A percentile compares a stretch with the other conserved stretches of the same genome.
phyloP scores from a whole-genome alignment of 257 asterid species.

The Capsicum chinense region DNA sequence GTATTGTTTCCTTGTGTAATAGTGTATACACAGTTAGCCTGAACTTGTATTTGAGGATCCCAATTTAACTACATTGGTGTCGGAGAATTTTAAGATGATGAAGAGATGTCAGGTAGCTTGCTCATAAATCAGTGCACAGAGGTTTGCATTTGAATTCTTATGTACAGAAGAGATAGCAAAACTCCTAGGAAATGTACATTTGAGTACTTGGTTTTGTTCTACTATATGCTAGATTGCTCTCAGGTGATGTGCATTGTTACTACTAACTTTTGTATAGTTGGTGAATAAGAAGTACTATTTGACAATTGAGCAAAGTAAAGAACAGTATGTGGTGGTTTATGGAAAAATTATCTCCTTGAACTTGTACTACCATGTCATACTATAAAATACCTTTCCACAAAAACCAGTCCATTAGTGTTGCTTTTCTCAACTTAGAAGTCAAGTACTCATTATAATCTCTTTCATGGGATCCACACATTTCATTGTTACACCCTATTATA shows the following conservation, averaged over 20 bases:
- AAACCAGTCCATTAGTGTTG: neutral
- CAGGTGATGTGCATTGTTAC: neutral
- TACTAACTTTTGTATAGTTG: neutral
- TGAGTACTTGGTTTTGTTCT: slow-evolving; percentile 11
- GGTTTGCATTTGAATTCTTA: slow-evolving; percentile 12
- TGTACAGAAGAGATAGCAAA: slow-evolving; percentile 22
- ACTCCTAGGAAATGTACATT: neutral
- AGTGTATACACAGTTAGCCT: slow-evolving; percentile 61
- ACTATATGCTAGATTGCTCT: neutral
- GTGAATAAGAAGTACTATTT: too few species aligned
- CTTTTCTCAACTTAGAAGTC: slow-evolving; percentile 12
- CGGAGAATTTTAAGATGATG: slow-evolving; percentile 74
- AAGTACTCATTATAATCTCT: slow-evolving; percentile 6
- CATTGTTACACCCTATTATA: slow-evolving; percentile 72
- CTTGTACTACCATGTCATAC: slow-evolving; percentile 63
- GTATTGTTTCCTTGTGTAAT: neutral
- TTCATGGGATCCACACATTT: slow-evolving; percentile 83
- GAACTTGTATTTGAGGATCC: slow-evolving; percentile 93
- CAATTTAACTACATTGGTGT: slow-evolving; percentile 69
- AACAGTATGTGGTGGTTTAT: too few species aligned
- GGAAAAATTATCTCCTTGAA: too few species aligned
- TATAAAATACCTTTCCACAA: slow-evolving; percentile 47
- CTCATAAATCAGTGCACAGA: slow-evolving; percentile 37
- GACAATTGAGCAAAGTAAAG: too few species aligned
- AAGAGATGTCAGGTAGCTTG: slow-evolving; percentile 74